Evolutionary conservation across 108 stramenopile species (phyloP).

Genomic region (Cyclotella sp.): DNA sequence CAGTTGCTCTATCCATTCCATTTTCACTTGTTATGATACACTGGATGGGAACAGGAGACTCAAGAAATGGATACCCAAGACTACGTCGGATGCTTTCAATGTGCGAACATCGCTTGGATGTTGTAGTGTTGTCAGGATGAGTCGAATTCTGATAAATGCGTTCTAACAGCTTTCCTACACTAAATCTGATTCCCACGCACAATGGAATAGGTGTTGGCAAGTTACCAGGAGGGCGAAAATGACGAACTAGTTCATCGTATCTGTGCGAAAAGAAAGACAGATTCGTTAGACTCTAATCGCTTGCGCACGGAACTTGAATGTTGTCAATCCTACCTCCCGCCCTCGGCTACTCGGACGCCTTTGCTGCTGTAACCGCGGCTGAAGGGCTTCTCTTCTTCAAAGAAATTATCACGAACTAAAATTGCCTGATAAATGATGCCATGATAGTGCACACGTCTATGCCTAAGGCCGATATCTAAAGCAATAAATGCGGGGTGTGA

Average conservation of each 20-base stretch:
- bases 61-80: slow-evolving; percentile 65
- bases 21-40: slow-evolving; percentile 69
- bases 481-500: slow-evolving; percentile 68
- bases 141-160: slow-evolving; percentile 62
- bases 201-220: slow-evolving; percentile 73
- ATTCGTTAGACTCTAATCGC: neutral
- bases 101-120: slow-evolving; percentile 20
- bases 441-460: slow-evolving; percentile 67
- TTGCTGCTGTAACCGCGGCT: slow-evolving; percentile 32
- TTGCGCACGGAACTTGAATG: neutral
- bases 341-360: slow-evolving; percentile 75
- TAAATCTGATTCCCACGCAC: slow-evolving; percentile 68
- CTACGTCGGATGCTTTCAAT: slow-evolving; percentile 56
- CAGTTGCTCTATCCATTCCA: slow-evolving; percentile 63
- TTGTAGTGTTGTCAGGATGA: slow-evolving; percentile 11
- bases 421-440: slow-evolving; percentile 75
- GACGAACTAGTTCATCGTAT: slow-evolving; percentile 43
- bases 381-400: slow-evolving; percentile 35
- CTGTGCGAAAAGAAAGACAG: neutral
- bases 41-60: slow-evolving; percentile 44
- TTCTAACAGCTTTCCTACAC: slow-evolving; percentile 71
- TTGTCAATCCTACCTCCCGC: slow-evolving; percentile 66
- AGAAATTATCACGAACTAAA: slow-evolving; percentile 64
- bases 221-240: slow-evolving; percentile 80
- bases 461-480: slow-evolving; percentile 76